phyloP scores from a whole-genome alignment of 176 grass and related monocot genomes.

The Oryza brachyantha region DNA sequence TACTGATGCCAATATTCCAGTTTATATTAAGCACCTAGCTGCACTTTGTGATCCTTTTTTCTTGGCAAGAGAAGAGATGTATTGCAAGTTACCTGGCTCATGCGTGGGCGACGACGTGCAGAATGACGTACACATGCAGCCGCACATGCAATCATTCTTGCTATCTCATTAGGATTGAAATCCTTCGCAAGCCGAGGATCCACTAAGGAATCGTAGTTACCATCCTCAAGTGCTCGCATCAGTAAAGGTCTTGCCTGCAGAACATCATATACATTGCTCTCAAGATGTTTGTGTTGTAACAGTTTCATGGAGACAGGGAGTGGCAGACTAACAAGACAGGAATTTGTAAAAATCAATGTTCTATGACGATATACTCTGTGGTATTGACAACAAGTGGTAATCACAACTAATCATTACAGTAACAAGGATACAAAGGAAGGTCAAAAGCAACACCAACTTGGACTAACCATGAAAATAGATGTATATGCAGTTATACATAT shows the following conservation, averaged over 20 bases:
- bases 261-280: slow-evolving; percentile 21
- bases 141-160: slow-evolving; percentile 85
- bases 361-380: background rate
- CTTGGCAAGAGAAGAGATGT: background rate
- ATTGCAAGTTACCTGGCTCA: slow-evolving; percentile 78
- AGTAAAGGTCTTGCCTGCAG: slow-evolving; percentile 87
- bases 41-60: background rate
- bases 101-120: slow-evolving; percentile 81
- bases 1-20: background rate
- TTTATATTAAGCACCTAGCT: background rate
- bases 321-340: background rate
- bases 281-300: background rate
- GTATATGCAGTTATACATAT: background rate
- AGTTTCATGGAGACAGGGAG: background rate
- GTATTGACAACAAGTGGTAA: background rate
- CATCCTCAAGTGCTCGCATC: slow-evolving; percentile 70
- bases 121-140: slow-evolving; percentile 95
- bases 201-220: slow-evolving; percentile 63
- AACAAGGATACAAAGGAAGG: background rate
- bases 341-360: background rate
- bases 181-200: slow-evolving; percentile 65
- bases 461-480: background rate
- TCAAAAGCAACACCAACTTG: background rate
- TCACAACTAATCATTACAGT: background rate
- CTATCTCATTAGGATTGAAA: slow-evolving; percentile 73